Evolutionary conservation across 345 rosid genomes (phyloP), one percentile per base, ranked within the genome.

Genomic region (Euphorbia lathyris): DNA sequence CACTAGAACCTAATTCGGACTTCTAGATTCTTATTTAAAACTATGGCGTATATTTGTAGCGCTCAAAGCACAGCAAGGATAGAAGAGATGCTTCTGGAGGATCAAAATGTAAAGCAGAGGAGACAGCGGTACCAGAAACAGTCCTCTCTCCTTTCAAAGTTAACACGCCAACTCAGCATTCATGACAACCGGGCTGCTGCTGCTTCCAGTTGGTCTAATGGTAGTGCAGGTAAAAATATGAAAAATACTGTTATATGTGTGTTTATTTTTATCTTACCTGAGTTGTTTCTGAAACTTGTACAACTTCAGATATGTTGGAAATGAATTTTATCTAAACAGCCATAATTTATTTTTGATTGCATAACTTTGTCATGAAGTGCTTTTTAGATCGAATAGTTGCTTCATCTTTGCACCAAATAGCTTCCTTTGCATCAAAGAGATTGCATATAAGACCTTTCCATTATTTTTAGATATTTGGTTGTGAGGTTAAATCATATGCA

Each of bases 131-230:
- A 76, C 80, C 87, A 86, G 86, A 92, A 89, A 74, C 99, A 92
- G 69, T 92, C 97, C 13, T 81, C 91, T 66, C 86, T 90, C 72
- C 88, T 96, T 64, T 87, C 90, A 5, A 88, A 86, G 73, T 91
- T 96, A 70, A 85, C 90, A 0, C 86, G 97, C 73, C 87, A 83
- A 81, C 96, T 96, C 26, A 78, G 98, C 78, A 67, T 96, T 73
- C 99, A 92, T 43, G 99, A 96, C 69, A 96, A 89, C 73, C 84
- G 88, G 77, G 98, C 93, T 34, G 90, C 95, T 72, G 91, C 97
- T 30, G 87, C 94, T 69, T 81, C 99, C 65, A 82, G 74, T 76
- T 90, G 89, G 92, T 81, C 90, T 20, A 79, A 86, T 57, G 83
- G 73, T 43, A 79, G 42, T 45, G 73, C 96, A 78, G 90, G 90